phyloP scores from a whole-genome alignment of 805 yeast genomes.

The Lachancea cidri region DNA sequence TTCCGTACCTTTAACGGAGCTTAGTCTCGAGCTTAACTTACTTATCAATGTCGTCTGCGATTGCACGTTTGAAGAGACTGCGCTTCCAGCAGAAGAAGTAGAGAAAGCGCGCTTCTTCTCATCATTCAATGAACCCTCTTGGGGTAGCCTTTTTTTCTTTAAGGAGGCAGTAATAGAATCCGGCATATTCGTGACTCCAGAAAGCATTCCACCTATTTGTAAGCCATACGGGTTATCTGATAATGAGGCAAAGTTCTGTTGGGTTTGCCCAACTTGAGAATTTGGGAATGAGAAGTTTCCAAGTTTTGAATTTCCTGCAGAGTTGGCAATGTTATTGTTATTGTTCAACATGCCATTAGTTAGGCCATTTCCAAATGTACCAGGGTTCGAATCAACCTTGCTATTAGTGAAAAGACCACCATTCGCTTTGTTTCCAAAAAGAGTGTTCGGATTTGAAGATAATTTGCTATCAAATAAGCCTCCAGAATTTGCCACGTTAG shows the following conservation, averaged over 20 bases:
- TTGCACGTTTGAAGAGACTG: constrained; percentile 14
- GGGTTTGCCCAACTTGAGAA: constrained; percentile 10
- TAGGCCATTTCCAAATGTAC: constrained; percentile 19
- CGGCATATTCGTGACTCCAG: constrained; percentile 34
- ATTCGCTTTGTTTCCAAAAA: constrained; percentile 18
- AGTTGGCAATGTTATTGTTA: constrained; percentile 16
- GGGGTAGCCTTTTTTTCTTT: constrained; percentile 10
- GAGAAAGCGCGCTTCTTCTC: constrained; percentile 16
- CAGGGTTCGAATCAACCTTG: constrained; percentile 12
- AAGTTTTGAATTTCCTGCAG: constrained; percentile 4
- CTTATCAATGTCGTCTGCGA: constrained; percentile 23
- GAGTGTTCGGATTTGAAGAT: constrained; percentile 13
- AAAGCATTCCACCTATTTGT: constrained; percentile 26
- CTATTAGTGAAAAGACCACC: constrained; percentile 12
- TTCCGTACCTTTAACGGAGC: constrained; percentile 22
- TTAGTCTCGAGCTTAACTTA: constrained; percentile 35
- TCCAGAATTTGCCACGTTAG: constrained; percentile 9
- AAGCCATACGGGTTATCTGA: constrained; percentile 29
- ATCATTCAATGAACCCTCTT: not conserved
- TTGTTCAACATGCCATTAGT: not conserved
- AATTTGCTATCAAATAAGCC: constrained; percentile 20
- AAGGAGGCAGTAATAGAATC: constrained; percentile 35
- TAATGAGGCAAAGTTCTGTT: constrained; percentile 3
- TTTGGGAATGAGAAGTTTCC: constrained; percentile 1
- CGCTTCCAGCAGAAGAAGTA: constrained; percentile 12